Percentiles rank a stretch among this genome's conserved stretches.
Conservation (phyloP, 495 filamentous ascomycete species). For the Penicillium silybi region DNA sequence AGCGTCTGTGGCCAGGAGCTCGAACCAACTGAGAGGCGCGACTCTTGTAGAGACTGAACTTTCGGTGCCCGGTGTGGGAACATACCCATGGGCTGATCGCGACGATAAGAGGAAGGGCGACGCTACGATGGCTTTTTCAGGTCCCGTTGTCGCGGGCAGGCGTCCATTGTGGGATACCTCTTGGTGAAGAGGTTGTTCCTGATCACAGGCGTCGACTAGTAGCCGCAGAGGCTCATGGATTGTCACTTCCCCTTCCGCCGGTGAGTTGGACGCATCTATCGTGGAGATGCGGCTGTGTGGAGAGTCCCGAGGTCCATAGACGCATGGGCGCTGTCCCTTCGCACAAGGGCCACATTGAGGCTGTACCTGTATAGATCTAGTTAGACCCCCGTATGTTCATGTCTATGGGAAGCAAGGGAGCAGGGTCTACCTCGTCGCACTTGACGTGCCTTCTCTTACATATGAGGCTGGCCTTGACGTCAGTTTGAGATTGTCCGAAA, state of each 20-base stretch:
- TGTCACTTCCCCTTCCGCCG: not conserved
- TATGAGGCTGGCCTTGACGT: conserved; percentile 15
- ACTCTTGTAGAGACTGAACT: conserved; percentile 15
- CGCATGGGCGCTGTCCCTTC: conserved; percentile 28
- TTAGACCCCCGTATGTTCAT: not conserved
- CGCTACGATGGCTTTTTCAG: not conserved
- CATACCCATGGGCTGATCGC: conserved; percentile 7
- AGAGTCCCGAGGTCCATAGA: conserved; percentile 11
- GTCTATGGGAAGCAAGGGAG: not conserved
- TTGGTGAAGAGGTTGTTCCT: conserved; percentile 15
- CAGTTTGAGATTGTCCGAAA: not conserved
- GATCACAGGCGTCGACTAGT: conserved; percentile 25
- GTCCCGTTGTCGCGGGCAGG: not conserved
- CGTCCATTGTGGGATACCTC: not conserved
- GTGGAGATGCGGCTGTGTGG: not conserved
- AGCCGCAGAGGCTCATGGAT: conserved; percentile 19
- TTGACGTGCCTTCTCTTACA: conserved; percentile 34
- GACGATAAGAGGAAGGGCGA: not conserved
- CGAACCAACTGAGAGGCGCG: conserved; percentile 31
- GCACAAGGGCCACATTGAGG: conserved; percentile 31
- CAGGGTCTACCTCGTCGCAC: conserved; percentile 24
- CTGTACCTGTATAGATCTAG: conserved; percentile 13
- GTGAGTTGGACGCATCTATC: not conserved
- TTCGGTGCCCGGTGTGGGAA: conserved; percentile 24
- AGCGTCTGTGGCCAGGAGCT: conserved; percentile 27